Percentiles rank a stretch among this genome's conserved stretches.
phyloP scores from a whole-genome alignment of 176 grass and related monocot genomes.

The Triticum dicoccoides region DNA sequence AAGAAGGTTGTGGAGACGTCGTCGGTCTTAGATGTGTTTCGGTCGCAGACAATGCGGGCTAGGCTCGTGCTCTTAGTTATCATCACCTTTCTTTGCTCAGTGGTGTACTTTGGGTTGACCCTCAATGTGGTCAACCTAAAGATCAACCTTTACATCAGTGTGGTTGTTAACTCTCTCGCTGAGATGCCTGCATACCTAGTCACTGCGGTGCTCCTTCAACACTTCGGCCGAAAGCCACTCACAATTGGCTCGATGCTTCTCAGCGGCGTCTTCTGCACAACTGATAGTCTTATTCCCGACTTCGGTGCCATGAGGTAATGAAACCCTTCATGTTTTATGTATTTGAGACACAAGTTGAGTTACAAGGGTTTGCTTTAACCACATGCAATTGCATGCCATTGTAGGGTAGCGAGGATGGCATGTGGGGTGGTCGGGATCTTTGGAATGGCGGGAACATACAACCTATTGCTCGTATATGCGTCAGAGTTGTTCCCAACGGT shows the following conservation, averaged over 20 bases:
- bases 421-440: constrained; percentile 82
- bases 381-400: neutral
- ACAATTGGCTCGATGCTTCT: constrained; percentile 63
- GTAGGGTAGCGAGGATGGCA: constrained; percentile 52
- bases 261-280: constrained; percentile 58
- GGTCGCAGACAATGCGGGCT: constrained; percentile 37
- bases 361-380: too few species aligned
- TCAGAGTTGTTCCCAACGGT: constrained; percentile 86
- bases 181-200: constrained; percentile 70
- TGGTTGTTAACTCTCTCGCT: constrained; percentile 59
- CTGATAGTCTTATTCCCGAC: constrained; percentile 37
- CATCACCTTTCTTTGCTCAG: constrained; percentile 55
- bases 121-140: constrained; percentile 95
- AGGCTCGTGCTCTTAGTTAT: constrained; percentile 51
- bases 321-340: neutral
- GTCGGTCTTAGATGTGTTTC: constrained; percentile 56
- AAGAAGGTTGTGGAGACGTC: neutral
- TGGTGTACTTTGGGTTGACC: constrained; percentile 84
- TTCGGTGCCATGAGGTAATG: constrained; percentile 33
- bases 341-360: too few species aligned
- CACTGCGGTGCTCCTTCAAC: constrained; percentile 53
- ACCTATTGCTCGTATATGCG: constrained; percentile 74
- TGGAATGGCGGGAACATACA: constrained; percentile 77
- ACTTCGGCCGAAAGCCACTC: constrained; percentile 57
- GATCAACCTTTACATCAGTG: constrained; percentile 73